Conservation (phyloP, 2,329 filamentous ascomycete genomes). For the Chaetomium olivaceum region DNA sequence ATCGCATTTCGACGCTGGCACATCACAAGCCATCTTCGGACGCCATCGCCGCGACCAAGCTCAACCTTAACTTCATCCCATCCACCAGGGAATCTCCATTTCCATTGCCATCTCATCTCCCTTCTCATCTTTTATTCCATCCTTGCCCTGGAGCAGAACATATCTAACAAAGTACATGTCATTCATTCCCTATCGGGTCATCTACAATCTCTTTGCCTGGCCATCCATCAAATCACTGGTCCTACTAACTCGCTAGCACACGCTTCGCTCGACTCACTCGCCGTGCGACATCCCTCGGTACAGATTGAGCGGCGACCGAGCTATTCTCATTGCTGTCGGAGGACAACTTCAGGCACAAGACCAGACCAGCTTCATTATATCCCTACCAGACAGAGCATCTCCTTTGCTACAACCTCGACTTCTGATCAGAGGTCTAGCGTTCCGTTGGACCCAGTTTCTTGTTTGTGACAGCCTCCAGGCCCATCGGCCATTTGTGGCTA, state of each 20-base stretch:
- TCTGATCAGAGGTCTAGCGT: too few relatives aligned
- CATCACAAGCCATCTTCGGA: constrained; percentile 1
- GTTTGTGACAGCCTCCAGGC: too few relatives aligned
- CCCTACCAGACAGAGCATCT: background rate
- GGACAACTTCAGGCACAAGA: background rate
- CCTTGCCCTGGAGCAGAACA: background rate
- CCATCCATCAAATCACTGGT: background rate
- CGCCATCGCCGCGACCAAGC: background rate
- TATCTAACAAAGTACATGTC: background rate
- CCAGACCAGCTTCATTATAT: background rate
- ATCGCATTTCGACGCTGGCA: background rate
- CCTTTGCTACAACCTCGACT: background rate
- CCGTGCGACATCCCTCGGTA: background rate
- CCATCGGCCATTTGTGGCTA: too few relatives aligned
- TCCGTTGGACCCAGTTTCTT: too few relatives aligned
- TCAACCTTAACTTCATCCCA: background rate
- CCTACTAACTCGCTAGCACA: background rate
- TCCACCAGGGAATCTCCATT: background rate
- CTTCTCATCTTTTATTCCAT: too few relatives aligned
- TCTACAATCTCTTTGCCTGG: background rate
- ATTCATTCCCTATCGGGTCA: background rate
- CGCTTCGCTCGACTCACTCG: background rate
- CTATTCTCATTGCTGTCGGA: background rate
- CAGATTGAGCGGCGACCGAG: background rate
- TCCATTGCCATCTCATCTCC: background rate